phyloP scores from a whole-genome alignment of 179 eudicot species.

The Silene vulgaris region DNA sequence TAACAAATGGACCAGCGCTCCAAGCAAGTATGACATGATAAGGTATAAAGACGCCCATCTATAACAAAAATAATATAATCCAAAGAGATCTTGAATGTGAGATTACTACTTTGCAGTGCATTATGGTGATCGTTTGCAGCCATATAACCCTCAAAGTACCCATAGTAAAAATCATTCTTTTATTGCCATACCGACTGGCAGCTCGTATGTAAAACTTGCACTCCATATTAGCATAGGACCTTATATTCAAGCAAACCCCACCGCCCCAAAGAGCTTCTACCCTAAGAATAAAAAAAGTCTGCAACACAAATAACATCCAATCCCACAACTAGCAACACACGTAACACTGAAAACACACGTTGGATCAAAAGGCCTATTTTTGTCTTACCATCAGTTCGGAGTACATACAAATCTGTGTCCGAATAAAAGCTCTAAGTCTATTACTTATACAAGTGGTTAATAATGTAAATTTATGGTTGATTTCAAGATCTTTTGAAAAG shows the following conservation, averaged over 20 bases:
- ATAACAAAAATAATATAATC: too few species aligned
- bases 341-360: background rate
- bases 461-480: background rate
- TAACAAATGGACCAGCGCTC: too few species aligned
- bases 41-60: too few species aligned
- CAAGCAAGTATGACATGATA: too few species aligned
- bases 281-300: background rate
- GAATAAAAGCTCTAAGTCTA: background rate
- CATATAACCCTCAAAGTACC: too few species aligned
- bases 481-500: background rate
- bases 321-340: background rate
- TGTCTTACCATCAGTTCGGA: conserved; percentile 2
- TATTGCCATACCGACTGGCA: too few species aligned
- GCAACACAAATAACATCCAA: background rate
- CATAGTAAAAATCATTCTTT: too few species aligned
- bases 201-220: background rate
- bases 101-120: too few species aligned
- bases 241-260: background rate
- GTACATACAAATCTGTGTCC: background rate
- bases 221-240: background rate
- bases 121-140: too few species aligned
- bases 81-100: too few species aligned
- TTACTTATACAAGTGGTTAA: background rate
- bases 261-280: background rate
- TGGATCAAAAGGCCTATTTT: background rate